Conservation (phyloP, 2,329 filamentous ascomycete genomes). For the Colletotrichum sidae region DNA sequence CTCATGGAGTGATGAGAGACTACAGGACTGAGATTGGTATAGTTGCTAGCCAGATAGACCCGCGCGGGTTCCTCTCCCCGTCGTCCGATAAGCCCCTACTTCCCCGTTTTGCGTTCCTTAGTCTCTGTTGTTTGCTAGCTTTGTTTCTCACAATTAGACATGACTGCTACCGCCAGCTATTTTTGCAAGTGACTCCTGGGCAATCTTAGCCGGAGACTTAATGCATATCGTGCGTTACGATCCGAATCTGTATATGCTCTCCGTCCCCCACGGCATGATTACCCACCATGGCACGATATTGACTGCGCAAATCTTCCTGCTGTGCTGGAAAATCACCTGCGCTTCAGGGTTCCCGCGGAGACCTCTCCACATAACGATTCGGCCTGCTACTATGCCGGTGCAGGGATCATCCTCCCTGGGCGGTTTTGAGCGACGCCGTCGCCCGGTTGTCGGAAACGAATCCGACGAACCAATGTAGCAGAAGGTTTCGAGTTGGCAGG, state of each 20-base stretch:
- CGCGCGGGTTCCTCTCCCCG: slow-evolving; percentile 22
- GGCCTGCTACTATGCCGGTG: slow-evolving; percentile 48
- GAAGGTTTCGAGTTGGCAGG: too few relatives aligned
- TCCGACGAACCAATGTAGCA: slow-evolving; percentile 44
- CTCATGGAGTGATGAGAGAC: slow-evolving; percentile 15
- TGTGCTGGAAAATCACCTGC: slow-evolving; percentile 52
- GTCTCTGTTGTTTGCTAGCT: too few relatives aligned
- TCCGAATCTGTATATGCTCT: too few relatives aligned
- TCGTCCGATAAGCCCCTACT: background rate
- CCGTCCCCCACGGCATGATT: too few relatives aligned
- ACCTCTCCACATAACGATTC: slow-evolving; percentile 47
- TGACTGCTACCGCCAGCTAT: too few relatives aligned
- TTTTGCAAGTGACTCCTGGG: too few relatives aligned
- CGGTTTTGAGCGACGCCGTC: slow-evolving; percentile 47
- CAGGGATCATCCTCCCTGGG: slow-evolving; percentile 50
- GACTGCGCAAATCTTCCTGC: slow-evolving; percentile 49
- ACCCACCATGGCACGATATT: slow-evolving; percentile 47
- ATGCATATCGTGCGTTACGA: too few relatives aligned
- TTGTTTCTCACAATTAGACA: too few relatives aligned
- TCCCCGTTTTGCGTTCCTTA: background rate
- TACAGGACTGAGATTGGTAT: slow-evolving; percentile 30
- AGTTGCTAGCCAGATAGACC: slow-evolving; percentile 37
- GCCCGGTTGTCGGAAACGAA: slow-evolving; percentile 49
- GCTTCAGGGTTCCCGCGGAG: slow-evolving; percentile 46
- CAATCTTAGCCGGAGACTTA: too few relatives aligned